A percentile compares a stretch with the other conserved stretches of the same genome.
Conservation (phyloP, 2,329 filamentous ascomycete genomes). For the Xylaria sp. region DNA sequence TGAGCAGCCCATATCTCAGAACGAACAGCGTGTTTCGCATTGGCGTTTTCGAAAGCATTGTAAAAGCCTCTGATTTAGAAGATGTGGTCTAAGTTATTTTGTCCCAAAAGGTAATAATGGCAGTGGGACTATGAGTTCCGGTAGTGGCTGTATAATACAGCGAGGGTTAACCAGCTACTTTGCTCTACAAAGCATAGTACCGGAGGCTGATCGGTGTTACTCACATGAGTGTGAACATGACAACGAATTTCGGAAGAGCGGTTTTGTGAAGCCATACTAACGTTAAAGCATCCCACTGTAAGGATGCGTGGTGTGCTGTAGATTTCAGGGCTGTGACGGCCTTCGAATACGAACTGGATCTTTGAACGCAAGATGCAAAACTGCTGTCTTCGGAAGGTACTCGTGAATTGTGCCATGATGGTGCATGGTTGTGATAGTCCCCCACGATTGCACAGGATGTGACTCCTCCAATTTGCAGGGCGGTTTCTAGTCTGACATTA, state of each 20-base stretch:
- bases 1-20: too few relatives aligned
- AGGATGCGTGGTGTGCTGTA: neutral
- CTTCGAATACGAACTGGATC: neutral
- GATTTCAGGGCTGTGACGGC: neutral
- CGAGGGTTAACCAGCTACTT: neutral
- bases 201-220: neutral
- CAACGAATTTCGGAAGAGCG: neutral
- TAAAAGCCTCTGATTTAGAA: neutral
- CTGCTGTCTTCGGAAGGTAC: neutral
- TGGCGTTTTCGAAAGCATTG: too few relatives aligned
- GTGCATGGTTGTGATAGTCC: neutral
- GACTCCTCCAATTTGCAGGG: neutral
- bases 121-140: neutral
- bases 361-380: neutral
- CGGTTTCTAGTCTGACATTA: neutral
- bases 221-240: neutral
- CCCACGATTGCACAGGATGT: neutral
- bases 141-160: neutral
- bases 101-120: neutral
- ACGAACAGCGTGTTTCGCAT: too few relatives aligned
- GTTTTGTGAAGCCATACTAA: neutral
- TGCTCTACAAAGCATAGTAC: neutral
- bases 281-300: neutral
- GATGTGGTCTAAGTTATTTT: constrained; percentile 4
- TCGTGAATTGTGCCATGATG: neutral